Evolutionary conservation across 2,329 filamentous ascomycete genomes (phyloP), one percentile per base, ranked within the genome.

Genomic region (Thermothelomyces thermophilus): DNA sequence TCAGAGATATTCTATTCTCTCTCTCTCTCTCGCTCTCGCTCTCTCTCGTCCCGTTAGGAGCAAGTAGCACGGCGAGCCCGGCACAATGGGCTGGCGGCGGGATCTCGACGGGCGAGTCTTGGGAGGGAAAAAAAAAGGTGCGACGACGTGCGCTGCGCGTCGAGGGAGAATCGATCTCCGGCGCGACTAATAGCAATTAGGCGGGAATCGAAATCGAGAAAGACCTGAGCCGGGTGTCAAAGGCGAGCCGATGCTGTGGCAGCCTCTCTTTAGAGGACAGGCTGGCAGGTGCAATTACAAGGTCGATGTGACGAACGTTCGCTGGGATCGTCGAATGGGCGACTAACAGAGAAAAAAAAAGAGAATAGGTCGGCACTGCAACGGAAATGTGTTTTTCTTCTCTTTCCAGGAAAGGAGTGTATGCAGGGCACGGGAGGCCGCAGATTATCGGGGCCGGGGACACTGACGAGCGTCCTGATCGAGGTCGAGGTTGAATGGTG

Each of bases 1-100:
- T 76, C 60, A 67, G 60, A 60, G 13, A n/a, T 35, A 5, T 5
- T 11, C 16, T 35, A 35, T 35, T 35, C 16, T 35, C 16, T 14
- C 30, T 31, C 14, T 52, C 44, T 43, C 16, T 16, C 28, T 47
- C 41, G n/a, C n/a, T n/a, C n/a, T n/a, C n/a, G n/a, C n/a, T n/a
- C n/a, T n/a, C n/a, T 48, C 46, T 51, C 33, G 44, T 46, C 53
- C 45, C 53, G 39, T 44, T 41, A 37, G 45, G 48, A 48, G 48
- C 43, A 50, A 48, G 40, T 54, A 19, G 44, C 54, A 43, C 44
- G 45, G 52, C 46, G 33, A 41, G 46, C 46, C 50, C 45, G 33
- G 30, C 36, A 42, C 34, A 30, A 43, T 19, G 36, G 48, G 43
- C 40, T 28, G 11, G 45, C 24, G 24, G 46, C 42, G 44, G 43